phyloP scores from a whole-genome alignment of 306 rosid genomes.

The Castanea crenata region DNA sequence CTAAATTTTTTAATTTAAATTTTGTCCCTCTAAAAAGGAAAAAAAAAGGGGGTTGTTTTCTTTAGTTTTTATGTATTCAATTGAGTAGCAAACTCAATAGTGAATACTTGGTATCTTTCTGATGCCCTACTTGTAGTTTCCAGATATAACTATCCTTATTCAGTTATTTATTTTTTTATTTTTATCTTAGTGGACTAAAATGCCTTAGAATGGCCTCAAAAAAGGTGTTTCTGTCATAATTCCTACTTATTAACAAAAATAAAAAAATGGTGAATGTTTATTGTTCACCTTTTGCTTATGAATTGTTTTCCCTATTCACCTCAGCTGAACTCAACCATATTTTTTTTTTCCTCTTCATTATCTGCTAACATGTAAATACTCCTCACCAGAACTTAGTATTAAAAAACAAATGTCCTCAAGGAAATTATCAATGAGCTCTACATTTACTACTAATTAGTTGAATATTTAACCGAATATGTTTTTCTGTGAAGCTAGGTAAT shows the following conservation, averaged over 20 bases:
- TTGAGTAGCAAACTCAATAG: neutral
- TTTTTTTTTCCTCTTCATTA: neutral
- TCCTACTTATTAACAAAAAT: neutral
- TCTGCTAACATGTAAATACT: neutral
- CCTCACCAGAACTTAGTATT: neutral
- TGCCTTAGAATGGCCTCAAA: neutral
- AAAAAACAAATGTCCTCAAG: neutral
- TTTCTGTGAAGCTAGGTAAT: neutral
- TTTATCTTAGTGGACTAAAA: neutral
- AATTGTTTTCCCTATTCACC: neutral
- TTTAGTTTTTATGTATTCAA: neutral
- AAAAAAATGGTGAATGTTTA: neutral
- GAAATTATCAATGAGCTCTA: neutral
- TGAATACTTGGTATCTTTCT: neutral
- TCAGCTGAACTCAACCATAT: neutral
- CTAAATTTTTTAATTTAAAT: neutral
- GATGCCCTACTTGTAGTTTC: neutral
- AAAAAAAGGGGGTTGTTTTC: neutral
- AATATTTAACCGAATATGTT: neutral
- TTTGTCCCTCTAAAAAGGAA: neutral
- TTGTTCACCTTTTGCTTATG: neutral
- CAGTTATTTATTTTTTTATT: too few species aligned
- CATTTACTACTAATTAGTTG: neutral
- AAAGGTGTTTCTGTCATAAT: neutral
- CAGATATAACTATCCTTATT: neutral